These are phyloP conservation scores for Castanospermum australe DNA, from an alignment of 306 rosid genomes.

Conservation along the genomic window DNA sequence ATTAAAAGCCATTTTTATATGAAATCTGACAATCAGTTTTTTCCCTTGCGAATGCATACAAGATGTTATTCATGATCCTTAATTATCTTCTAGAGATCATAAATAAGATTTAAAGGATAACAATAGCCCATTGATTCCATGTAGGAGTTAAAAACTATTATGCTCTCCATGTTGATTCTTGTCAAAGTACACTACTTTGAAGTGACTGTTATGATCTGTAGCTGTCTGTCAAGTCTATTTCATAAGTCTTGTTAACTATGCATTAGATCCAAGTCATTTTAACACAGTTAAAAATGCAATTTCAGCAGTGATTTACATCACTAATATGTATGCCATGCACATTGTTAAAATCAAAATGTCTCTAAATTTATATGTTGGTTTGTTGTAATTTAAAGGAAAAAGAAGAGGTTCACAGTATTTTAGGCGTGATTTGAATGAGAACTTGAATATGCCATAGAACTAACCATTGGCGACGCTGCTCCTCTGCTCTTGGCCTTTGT, in stretches of 20 bases:
- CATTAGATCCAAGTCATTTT: neutral
- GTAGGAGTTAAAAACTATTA: too few species aligned
- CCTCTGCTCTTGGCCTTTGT: constrained; percentile 74
- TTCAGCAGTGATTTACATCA: neutral
- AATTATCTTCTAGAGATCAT: too few species aligned
- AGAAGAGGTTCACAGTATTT: neutral
- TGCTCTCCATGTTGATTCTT: neutral
- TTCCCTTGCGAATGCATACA: neutral
- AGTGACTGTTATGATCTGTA: neutral
- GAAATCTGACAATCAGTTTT: neutral
- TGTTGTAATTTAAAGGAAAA: neutral
- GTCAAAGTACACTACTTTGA: neutral
- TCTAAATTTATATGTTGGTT: neutral
- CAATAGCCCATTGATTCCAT: too few species aligned
- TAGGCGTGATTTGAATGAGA: neutral
- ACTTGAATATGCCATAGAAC: neutral
- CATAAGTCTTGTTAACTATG: neutral
- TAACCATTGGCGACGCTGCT: constrained; percentile 65
- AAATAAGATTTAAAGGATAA: too few species aligned
- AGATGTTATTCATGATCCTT: neutral
- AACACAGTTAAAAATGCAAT: neutral
- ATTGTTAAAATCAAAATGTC: neutral
- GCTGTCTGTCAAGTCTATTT: neutral
- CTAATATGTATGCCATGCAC: too few species aligned
- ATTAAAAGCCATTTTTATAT: neutral